A percentile compares a stretch with the other conserved stretches of the same genome.
Evolutionary conservation across 2,329 filamentous ascomycete genomes (phyloP).

Genomic region (Bipolaris cookei): DNA sequence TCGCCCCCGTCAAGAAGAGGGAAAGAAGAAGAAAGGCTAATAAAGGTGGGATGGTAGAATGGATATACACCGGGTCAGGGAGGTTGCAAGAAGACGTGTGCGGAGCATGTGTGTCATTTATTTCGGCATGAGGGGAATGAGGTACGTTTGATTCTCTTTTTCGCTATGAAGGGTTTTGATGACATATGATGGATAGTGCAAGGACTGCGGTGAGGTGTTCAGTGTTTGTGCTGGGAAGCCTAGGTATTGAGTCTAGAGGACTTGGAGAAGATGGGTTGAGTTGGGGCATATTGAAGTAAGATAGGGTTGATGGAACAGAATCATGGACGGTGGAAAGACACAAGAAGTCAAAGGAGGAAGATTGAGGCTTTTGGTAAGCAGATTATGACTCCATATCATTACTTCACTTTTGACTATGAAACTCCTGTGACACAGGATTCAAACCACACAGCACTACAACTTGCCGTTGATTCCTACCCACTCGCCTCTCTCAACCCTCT

Average conservation of each 20-base stretch:
- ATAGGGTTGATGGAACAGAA: no score
- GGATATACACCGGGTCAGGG: constrained; percentile 16
- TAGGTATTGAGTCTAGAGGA: constrained; percentile 1
- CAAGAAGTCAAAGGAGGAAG: no score
- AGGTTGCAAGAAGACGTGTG: constrained; percentile 22
- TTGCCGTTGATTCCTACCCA: constrained; percentile 26
- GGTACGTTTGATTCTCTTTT: background rate
- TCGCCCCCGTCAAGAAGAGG: background rate
- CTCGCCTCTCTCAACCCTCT: constrained; percentile 57
- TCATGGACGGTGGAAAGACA: no score
- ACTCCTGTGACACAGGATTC: no score
- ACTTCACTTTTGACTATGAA: no score
- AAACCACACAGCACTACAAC: constrained; percentile 3
- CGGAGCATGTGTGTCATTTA: constrained; percentile 23
- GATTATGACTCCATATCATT: no score
- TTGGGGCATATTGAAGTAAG: background rate
- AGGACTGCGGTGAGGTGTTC: constrained; percentile 6
- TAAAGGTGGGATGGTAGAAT: constrained; percentile 10
- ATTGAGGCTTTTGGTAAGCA: no score
- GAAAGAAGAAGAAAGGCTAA: background rate
- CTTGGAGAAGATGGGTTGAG: background rate
- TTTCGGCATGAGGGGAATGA: constrained; percentile 8
- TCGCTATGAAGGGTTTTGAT: background rate
- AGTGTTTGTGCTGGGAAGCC: constrained; percentile 6
- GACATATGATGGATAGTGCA: constrained; percentile 6